phyloP scores from a whole-genome alignment of 106 monocot species.

The Dioscorea dumetorum region DNA sequence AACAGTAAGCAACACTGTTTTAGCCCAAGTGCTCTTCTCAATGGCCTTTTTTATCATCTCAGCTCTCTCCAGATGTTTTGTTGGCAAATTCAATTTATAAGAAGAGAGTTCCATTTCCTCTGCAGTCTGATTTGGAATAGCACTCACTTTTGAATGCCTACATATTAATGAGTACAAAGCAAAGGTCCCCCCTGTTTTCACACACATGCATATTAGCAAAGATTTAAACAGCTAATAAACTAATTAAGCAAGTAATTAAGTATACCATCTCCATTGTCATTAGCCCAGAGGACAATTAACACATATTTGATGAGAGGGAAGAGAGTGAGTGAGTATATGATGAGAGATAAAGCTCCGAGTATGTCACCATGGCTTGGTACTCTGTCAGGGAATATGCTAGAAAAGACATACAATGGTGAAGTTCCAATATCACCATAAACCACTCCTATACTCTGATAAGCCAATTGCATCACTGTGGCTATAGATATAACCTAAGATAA shows the following conservation, averaged over 20 bases:
- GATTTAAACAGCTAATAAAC: too few relatives aligned
- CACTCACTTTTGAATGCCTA: constrained; percentile 35
- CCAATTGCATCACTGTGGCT: constrained; percentile 28
- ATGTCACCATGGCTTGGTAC: constrained; percentile 18
- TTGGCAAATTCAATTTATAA: constrained; percentile 31
- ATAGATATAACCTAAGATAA: constrained; percentile 7
- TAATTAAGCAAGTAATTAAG: background rate
- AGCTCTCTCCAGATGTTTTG: constrained; percentile 25
- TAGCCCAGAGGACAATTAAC: constrained; percentile 49
- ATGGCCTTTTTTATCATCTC: constrained; percentile 31
- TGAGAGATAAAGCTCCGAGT: constrained; percentile 45
- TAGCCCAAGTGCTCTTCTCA: constrained; percentile 33
- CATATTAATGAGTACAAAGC: constrained; percentile 66
- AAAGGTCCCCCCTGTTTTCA: constrained; percentile 47
- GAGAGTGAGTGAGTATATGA: constrained; percentile 45
- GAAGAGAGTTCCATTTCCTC: constrained; percentile 42
- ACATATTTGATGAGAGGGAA: constrained; percentile 56
- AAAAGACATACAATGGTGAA: constrained; percentile 52
- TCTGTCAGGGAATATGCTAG: constrained; percentile 32
- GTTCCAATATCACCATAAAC: constrained; percentile 57
- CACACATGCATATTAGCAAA: background rate
- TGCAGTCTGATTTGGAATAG: constrained; percentile 24
- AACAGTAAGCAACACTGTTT: constrained; percentile 22
- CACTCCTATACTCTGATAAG: constrained; percentile 53
- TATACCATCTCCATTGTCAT: constrained; percentile 56